These are phyloP conservation scores for Orbilia javanica DNA, from an alignment of 2,329 filamentous ascomycete genomes.

Conservation along the genomic window DNA sequence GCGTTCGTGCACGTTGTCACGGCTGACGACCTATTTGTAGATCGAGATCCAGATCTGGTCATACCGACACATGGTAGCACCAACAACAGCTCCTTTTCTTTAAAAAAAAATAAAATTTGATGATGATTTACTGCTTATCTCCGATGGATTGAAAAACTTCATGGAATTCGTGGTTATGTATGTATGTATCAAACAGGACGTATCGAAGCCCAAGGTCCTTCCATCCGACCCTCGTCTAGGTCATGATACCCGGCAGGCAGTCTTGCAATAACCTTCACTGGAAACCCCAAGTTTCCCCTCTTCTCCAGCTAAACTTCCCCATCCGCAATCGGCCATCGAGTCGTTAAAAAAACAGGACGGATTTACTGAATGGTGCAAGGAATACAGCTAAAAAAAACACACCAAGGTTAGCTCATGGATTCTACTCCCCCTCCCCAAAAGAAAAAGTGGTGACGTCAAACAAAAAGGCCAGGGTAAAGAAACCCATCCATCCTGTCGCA, in stretches of 20 bases:
- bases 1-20: too few species aligned
- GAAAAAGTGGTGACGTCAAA: background rate
- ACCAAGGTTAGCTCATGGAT: background rate
- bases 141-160: too few species aligned
- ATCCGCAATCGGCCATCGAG: background rate
- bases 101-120: too few species aligned
- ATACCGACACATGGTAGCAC: too few species aligned
- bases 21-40: too few species aligned
- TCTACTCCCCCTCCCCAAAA: background rate
- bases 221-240: background rate
- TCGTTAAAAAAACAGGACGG: too few species aligned
- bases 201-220: background rate
- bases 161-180: too few species aligned
- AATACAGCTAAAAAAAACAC: constrained; percentile 31
- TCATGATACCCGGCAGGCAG: too few species aligned
- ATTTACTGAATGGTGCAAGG: constrained; percentile 50
- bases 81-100: too few species aligned
- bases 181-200: constrained; percentile 3
- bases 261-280: background rate
- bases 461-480: background rate
- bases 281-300: background rate
- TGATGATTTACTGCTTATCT: too few species aligned
- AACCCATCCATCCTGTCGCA: too few species aligned
- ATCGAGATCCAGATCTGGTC: too few species aligned
- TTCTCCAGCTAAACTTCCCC: background rate